These are phyloP conservation scores for Phytophthora crassamura DNA, from an alignment of 352 stramenopile species.

Conservation along the genomic window DNA sequence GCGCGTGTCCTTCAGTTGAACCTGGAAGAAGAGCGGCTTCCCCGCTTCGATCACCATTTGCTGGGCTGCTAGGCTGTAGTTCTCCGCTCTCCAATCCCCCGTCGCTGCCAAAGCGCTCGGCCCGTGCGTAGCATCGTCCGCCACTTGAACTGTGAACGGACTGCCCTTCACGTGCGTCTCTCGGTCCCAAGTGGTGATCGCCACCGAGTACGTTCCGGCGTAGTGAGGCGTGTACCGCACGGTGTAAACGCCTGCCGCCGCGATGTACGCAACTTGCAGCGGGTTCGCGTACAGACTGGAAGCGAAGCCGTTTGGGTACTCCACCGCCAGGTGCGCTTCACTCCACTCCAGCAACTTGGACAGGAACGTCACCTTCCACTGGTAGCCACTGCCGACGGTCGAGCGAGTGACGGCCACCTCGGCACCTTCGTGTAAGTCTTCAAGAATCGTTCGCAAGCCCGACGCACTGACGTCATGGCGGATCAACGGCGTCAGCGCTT, in stretches of 20 bases:
- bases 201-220: slow-evolving; percentile 89
- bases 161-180: slow-evolving; percentile 85
- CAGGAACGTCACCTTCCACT: slow-evolving; percentile 94
- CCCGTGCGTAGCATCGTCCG: slow-evolving; percentile 72
- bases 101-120: slow-evolving; percentile 73
- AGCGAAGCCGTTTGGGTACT: slow-evolving; percentile 58
- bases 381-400: slow-evolving; percentile 53
- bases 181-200: slow-evolving; percentile 79
- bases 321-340: slow-evolving; percentile 69
- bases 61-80: slow-evolving; percentile 53
- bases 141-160: slow-evolving; percentile 88
- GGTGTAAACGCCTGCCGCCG: slow-evolving; percentile 87
- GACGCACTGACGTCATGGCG: slow-evolving; percentile 61
- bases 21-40: slow-evolving; percentile 74
- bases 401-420: slow-evolving; percentile 55
- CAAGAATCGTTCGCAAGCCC: slow-evolving; percentile 65
- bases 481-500: slow-evolving; percentile 67
- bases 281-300: slow-evolving; percentile 55
- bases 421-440: slow-evolving; percentile 56
- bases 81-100: slow-evolving; percentile 78
- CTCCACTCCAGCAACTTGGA: slow-evolving; percentile 86
- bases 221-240: slow-evolving; percentile 93
- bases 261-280: slow-evolving; percentile 55
- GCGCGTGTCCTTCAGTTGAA: slow-evolving; percentile 92
- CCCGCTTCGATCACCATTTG: slow-evolving; percentile 64